A percentile compares a stretch with the other conserved stretches of the same genome.
phyloP scores from a whole-genome alignment of 495 filamentous ascomycete species.

The Tuber melanosporum region DNA sequence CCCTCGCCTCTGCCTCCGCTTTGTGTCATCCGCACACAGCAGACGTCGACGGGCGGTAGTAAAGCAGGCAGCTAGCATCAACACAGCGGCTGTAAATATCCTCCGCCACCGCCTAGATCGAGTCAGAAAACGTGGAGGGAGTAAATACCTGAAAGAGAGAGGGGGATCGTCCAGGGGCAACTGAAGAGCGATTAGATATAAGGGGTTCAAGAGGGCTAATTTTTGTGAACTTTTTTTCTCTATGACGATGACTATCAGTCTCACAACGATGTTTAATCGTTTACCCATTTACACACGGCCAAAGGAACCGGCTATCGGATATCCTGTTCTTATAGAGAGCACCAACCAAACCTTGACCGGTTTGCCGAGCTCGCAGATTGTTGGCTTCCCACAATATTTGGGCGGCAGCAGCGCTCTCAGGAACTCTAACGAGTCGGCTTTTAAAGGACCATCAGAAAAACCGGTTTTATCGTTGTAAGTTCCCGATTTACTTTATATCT shows the following conservation, averaged over 20 bases:
- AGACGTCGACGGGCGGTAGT: not conserved
- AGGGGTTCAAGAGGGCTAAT: conserved; percentile 16
- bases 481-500: not conserved
- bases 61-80: conserved; percentile 8
- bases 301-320: conserved; percentile 40
- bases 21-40: conserved; percentile 17
- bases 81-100: conserved; percentile 17
- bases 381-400: conserved; percentile 14
- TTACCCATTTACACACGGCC: conserved; percentile 39
- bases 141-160: not conserved
- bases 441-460: conserved; percentile 23
- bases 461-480: conserved; percentile 21
- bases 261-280: conserved; percentile 40
- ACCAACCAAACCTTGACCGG: conserved; percentile 36
- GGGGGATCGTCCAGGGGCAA: not conserved
- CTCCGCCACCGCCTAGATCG: conserved; percentile 5
- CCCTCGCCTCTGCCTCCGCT: conserved; percentile 8
- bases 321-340: conserved; percentile 35
- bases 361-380: conserved; percentile 30
- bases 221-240: not conserved
- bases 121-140: not conserved
- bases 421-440: conserved; percentile 9
- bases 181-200: conserved; percentile 7
- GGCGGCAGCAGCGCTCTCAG: conserved; percentile 18
- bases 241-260: conserved; percentile 28